Evolutionary conservation across 768 basidiomycete species (phyloP).

Genomic region (Amanita polypyramis): DNA sequence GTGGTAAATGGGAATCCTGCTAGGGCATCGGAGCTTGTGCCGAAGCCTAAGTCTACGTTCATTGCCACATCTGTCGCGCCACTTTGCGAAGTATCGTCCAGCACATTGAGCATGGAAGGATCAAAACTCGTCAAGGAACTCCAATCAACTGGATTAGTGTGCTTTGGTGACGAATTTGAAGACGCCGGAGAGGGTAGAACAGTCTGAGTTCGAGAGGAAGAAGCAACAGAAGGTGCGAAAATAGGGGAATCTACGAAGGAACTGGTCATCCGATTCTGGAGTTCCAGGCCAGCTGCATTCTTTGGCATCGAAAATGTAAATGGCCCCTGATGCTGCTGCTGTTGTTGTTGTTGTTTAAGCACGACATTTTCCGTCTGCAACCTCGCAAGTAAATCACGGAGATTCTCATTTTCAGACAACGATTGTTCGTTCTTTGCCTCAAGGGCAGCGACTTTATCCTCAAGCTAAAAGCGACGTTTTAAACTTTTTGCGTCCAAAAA

Average conservation of each 20-base stretch:
- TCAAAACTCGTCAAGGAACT: conserved; percentile 63
- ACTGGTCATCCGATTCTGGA: conserved; percentile 11
- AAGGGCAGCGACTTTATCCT: conserved; percentile 82
- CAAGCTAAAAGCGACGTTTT: conserved; percentile 46
- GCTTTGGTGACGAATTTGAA: conserved; percentile 22
- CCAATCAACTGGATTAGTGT: conserved; percentile 46
- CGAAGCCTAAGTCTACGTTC: conserved; percentile 52
- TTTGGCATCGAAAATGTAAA: conserved; percentile 80
- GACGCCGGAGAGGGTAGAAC: conserved; percentile 19
- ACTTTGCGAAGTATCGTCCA: conserved; percentile 49
- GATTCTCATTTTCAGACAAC: conserved; percentile 75
- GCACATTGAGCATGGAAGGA: conserved; percentile 49
- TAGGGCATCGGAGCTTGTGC: conserved; percentile 34
- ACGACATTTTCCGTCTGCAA: conserved; percentile 81
- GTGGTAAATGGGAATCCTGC: conserved; percentile 55
- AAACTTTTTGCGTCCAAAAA: conserved; percentile 4
- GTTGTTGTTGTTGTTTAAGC: conserved; percentile 45
- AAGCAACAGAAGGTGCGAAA: conserved; percentile 20
- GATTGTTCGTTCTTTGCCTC: conserved; percentile 73
- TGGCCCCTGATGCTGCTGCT: conserved; percentile 15
- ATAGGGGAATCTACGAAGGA: conserved; percentile 16
- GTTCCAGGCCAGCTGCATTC: conserved; percentile 10
- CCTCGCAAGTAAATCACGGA: conserved; percentile 75
- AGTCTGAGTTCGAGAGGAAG: conserved; percentile 12
- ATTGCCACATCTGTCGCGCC: conserved; percentile 48